phyloP scores from a whole-genome alignment of 2,329 filamentous ascomycete species.

The Emmonsiellopsis sp. region DNA sequence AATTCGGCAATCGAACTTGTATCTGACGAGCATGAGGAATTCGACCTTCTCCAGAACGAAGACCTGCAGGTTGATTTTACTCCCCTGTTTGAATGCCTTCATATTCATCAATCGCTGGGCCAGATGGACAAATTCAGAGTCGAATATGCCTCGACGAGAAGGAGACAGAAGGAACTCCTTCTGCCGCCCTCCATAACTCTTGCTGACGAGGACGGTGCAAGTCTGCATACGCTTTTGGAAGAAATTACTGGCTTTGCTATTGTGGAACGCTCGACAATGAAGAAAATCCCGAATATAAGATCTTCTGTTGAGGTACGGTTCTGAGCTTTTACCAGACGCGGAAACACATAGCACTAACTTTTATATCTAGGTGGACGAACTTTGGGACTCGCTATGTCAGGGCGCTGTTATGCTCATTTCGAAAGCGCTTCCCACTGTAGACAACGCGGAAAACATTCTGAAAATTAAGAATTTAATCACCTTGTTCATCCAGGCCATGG shows the following conservation, averaged over 20 bases:
- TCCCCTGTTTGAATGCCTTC: conserved; percentile 85
- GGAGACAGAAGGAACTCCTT: conserved; percentile 84
- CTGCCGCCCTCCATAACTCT: conserved; percentile 68
- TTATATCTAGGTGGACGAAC: conserved; percentile 68
- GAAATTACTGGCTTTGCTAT: conserved; percentile 95
- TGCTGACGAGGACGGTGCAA: conserved; percentile 70
- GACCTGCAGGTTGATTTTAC: conserved; percentile 91
- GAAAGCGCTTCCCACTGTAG: conserved; percentile 67
- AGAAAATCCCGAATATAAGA: conserved; percentile 71
- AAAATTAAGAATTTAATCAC: conserved; percentile 91
- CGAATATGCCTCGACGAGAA: conserved; percentile 85
- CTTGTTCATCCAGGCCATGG: conserved; percentile 96
- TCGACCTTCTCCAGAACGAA: conserved; percentile 90
- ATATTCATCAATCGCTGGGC: conserved; percentile 90
- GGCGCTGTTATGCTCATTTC: conserved; percentile 73
- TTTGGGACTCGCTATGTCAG: conserved; percentile 98
- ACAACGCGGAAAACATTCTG: conserved; percentile 79
- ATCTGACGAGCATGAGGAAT: conserved; percentile 90
- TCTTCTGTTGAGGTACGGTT: conserved; percentile 65
- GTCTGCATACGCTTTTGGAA: conserved; percentile 82
- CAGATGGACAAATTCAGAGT: conserved; percentile 83
- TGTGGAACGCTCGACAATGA: conserved; percentile 89
- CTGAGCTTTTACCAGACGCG: background rate
- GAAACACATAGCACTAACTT: background rate
- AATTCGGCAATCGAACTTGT: conserved; percentile 95